Evolutionary conservation across 371 early-diverging fungal genomes (phyloP), one percentile per base, ranked within the genome.

Genomic region (Saksenaea vasiformis): DNA sequence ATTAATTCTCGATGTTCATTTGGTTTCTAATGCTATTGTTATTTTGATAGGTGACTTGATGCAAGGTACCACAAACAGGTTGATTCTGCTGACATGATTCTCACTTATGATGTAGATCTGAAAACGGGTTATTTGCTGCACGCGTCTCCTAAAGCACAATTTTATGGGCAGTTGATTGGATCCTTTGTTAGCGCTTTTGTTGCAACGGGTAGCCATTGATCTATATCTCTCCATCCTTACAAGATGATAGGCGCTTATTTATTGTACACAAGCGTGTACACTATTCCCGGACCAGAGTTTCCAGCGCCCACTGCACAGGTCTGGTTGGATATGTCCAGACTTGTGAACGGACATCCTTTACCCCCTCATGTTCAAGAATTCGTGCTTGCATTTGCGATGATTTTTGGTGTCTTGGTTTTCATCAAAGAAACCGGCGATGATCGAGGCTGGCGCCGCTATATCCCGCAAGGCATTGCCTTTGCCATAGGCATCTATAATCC

Each of bases 401-500:
- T 90, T 1, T 91, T 91, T 79, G 77, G 84, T 0, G 56, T 72
- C 0, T 76, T 90, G 31, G 88, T 88, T 0, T 38, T 86, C 17
- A n/a, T 84, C 60, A 77, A 83, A 15, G 85, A 85, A 15, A 39
- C 59, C 2, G 60, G 58, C 7, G 64, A 62, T 1, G 38, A 61
- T 9, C 62, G 66, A 10, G 38, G 57, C 5, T 80, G 78, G 79
- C 47, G 74, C 13, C 68, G 65, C 1, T 86, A 74, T 67, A 76
- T 90, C 58, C 91, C 91, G 7, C 87, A 87, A 36, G 92, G 91
- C 0, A 91, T 91, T 35, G 92, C 92, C 0, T 93, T 93, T 79
- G 92, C 93, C 11, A 89, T 93, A 37, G 93, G 93, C 19, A 93
- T 93, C 71, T 93, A 91, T 71, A 93, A 91, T 72, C 85, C 92